Evolutionary conservation across 2,329 filamentous ascomycete species (phyloP), one percentile per base, ranked within the genome.

Genomic region (Pestalotiopsis sp.): DNA sequence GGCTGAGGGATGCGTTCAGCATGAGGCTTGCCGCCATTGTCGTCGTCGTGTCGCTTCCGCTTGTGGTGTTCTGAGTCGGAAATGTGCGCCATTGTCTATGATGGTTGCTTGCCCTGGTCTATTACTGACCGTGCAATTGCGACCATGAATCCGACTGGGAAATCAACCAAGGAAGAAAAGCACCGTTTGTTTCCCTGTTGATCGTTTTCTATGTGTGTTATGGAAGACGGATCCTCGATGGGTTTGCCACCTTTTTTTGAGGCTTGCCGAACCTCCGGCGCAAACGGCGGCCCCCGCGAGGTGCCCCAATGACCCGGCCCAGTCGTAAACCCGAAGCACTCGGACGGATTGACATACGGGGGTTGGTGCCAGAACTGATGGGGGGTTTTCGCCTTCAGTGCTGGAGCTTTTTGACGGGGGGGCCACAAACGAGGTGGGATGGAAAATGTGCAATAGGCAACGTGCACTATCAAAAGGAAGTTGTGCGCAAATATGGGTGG

Each of bases 21-120:
- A 69, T 79, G 80, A 62, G 74, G 72, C 72, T 81, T 82, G 69
- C 73, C 76, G 73, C 80, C 80, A 71, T 74, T 79, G 74, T 86
- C 84, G 73, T 85, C 83, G 68, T 78, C 73, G 67, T 75, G 73
- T 70, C 83, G 83, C 75, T 85, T 86, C 72, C 84, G 82, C 78
- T 86, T 86, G 76, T 81, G 80, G 71, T 79, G 76, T 67, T 84
- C 81, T 66, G 76, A 62, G 38, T 62, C 59, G n/a, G 59, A 71
- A 74, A 76, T 79, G 76, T 83, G 82, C 73, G 82, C 81, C 83
- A 85, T 85, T 67, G 68, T 74, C 69, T 52, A 52, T 36, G 45
- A n/a, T n/a, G 45, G 20, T 9, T 52, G 17, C 9, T 52, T 52
- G 17, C 20, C 20, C 20, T 52, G 7, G 17, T 52, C 17, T 52